Evolutionary conservation across 1,284 basidiomycete species (phyloP), one percentile per base, ranked within the genome.

Genomic region (Ceratobasidium sp.): DNA sequence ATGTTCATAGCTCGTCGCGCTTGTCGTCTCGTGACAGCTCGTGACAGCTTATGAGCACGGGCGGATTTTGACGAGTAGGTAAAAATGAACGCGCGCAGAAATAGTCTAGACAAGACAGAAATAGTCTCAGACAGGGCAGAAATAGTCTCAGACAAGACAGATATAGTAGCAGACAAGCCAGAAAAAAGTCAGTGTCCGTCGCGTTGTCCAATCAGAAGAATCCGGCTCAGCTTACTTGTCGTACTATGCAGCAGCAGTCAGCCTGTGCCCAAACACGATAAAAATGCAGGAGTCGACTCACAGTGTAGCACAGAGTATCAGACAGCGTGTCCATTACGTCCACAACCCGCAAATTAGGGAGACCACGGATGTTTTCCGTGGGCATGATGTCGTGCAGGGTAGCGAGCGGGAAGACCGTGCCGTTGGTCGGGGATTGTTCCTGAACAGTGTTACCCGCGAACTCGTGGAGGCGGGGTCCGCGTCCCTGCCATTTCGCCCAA

Each of bases 401-500:
- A n/a, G 69, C 69, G 11, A 72, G 49, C 31, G 69, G 69, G 43
- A 14, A 76, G 1, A 31, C 22, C 13, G 29, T 16, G n/a, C 75
- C 62, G 31, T 74, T 63, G 14, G 49, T 73, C 27, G 16, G 49
- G 0, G 27, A 3, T 46, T 72, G 74, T 24, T 73, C 75, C 24
- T 72, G 74, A 29, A 76, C 54, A 0, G 75, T 61, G 49, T 66
- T 63, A 1, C 69, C 69, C 2, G 39, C 0, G 34, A 62, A 72
- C 13, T 72, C 69, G n/a, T 51, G 56, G 11, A 72, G 41, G 24
- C 69, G 69, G 37, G 69, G 14, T 3, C 49, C 62, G 14, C 31
- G 24, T 14, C 56, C 73, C 53, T 76, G 75, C 75, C 75, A 76
- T 11, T 49, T 48, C 0, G 75, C 73, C 75, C 75, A 76, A 8